These are phyloP conservation scores for Fusarium decemcellulare DNA, from an alignment of 2,329 filamentous ascomycete species.

Conservation along the genomic window DNA sequence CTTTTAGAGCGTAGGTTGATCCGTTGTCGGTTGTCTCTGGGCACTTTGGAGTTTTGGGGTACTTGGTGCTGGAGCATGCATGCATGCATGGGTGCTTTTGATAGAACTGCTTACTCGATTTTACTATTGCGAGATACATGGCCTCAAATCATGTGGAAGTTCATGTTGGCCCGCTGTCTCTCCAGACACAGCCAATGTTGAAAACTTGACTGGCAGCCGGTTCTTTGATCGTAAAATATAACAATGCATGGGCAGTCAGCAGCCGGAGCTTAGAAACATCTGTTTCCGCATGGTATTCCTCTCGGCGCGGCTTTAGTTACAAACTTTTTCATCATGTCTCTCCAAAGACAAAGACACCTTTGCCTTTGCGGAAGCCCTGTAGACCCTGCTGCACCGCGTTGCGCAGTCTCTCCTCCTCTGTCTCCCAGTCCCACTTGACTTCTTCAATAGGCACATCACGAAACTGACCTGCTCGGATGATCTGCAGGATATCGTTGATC, in stretches of 20 bases:
- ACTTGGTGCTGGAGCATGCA: not conserved
- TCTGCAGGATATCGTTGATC: slow-evolving; percentile 85
- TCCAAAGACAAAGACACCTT: slow-evolving; percentile 89
- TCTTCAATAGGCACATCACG: slow-evolving; percentile 86
- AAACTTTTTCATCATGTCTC: slow-evolving; percentile 60
- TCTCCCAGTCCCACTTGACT: slow-evolving; percentile 87
- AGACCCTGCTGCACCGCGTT: slow-evolving; percentile 87
- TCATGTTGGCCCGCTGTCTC: no score
- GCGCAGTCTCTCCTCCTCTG: slow-evolving; percentile 76
- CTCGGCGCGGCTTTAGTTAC: not conserved
- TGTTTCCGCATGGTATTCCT: no score
- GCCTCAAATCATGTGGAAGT: no score
- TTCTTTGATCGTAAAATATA: not conserved
- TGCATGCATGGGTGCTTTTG: not conserved
- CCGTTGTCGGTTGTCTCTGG: not conserved
- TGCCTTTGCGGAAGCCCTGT: slow-evolving; percentile 86
- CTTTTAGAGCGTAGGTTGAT: slow-evolving; percentile 77
- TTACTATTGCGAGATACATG: not conserved
- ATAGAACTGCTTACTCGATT: not conserved
- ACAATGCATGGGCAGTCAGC: no score
- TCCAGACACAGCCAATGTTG: no score
- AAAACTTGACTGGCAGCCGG: not conserved
- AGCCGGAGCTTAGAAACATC: no score
- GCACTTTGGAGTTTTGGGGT: slow-evolving; percentile 17
- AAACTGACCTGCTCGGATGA: slow-evolving; percentile 84